These are phyloP conservation scores for Pulveroboletus sp. DNA, from an alignment of 768 basidiomycete species.

Conservation along the genomic window DNA sequence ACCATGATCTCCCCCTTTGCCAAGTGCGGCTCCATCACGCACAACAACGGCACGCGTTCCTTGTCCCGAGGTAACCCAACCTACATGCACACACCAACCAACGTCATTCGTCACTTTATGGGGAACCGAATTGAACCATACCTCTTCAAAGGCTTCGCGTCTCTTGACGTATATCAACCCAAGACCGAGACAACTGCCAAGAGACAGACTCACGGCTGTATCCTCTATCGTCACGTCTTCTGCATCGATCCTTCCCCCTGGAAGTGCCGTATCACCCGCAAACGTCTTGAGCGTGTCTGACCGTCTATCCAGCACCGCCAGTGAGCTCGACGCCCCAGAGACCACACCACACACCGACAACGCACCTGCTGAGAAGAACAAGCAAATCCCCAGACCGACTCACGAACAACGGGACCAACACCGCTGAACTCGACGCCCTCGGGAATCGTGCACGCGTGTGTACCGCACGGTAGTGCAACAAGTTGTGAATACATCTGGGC, in stretches of 20 bases:
- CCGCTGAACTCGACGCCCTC: slow-evolving; percentile 63
- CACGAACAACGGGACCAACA: slow-evolving; percentile 82
- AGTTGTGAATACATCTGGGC: slow-evolving; percentile 24
- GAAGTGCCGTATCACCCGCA: slow-evolving; percentile 86
- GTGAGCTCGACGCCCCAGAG: too few relatives aligned
- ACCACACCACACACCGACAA: slow-evolving; percentile 6
- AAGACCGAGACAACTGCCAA: too few relatives aligned
- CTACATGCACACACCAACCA: slow-evolving; percentile 36
- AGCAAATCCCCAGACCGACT: slow-evolving; percentile 83
- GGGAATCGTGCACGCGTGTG: slow-evolving; percentile 43
- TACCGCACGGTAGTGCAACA: slow-evolving; percentile 25
- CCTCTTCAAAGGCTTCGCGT: slow-evolving; percentile 90
- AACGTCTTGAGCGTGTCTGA: slow-evolving; percentile 71
- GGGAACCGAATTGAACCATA: slow-evolving; percentile 25
- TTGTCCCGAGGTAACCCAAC: slow-evolving; percentile 79
- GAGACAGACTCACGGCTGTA: slow-evolving; percentile 56
- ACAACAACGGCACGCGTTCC: slow-evolving; percentile 69
- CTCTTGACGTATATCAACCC: slow-evolving; percentile 44
- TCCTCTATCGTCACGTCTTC: slow-evolving; percentile 70
- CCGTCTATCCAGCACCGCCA: slow-evolving; percentile 47
- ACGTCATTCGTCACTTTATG: not conserved
- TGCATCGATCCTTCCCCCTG: slow-evolving; percentile 79
- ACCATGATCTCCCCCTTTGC: slow-evolving; percentile 72
- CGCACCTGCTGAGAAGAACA: slow-evolving; percentile 80
- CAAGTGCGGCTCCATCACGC: slow-evolving; percentile 76